Evolutionary conservation across 2,329 filamentous ascomycete species (phyloP), one percentile per base, ranked within the genome.

Genomic region (Aspergillus jensenii): DNA sequence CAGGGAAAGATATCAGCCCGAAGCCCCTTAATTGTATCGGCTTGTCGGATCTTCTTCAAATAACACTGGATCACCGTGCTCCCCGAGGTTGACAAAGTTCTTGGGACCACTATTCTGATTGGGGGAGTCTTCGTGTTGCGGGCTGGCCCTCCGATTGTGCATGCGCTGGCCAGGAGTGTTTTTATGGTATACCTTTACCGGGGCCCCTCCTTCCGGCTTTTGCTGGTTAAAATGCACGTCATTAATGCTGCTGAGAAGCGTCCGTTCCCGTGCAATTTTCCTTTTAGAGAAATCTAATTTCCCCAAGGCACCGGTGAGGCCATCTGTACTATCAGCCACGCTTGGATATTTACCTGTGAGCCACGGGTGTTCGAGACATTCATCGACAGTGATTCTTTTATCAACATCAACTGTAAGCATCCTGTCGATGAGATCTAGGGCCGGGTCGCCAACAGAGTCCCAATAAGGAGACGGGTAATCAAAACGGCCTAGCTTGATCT

Each of bases 391-490:
- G 74, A 90, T 93, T 49, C 95, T 87, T 73, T 88, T 85, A 27
- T 91, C 86, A 2, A 91, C 88, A 63, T 97, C 88, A 35, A 97
- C 92, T 2, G 90, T 90, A 51, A 99, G 84, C 95, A 99, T 99
- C 43, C 84, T 84, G 73, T 99, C 95, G 65, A 99, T 98, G 35
- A 99, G 82, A 65, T 98, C 92, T 53, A 99, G 81, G 7, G 93
- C 95, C 55, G 89, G 84, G 64, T 98, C 93, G 68, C 90, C 88
- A 31, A 96, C 87, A 2, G 87, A 85, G 73, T 96, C 91, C 92
- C 92, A 99, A 75, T 98, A 98, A 0, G 95, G 95, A 1, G 91
- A 96, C 1, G 95, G 93, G 69, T 97, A 99, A 74, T 97, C 90
- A 70, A 96, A 99, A 19, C 87, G 84, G 15, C 91, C 95, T 74